Conservation (phyloP, 495 filamentous ascomycete species). For the Apodospora peruviana region DNA sequence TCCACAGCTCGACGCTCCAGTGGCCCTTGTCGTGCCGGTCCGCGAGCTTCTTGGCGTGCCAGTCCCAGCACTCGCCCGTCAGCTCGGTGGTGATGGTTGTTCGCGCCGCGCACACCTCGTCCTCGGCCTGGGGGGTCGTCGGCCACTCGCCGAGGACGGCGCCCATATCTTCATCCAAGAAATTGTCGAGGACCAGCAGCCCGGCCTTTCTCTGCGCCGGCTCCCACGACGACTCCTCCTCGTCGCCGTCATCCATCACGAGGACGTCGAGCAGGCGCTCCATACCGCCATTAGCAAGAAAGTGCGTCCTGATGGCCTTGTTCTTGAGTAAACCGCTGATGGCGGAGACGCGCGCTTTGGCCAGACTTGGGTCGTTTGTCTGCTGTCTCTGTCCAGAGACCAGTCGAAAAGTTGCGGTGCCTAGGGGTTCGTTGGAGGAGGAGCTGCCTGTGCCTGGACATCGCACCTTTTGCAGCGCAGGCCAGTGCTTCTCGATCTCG, state of each 20-base stretch:
- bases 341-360: slow-evolving; percentile 33
- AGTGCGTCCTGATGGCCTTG: slow-evolving; percentile 40
- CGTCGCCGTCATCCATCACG: slow-evolving; percentile 15
- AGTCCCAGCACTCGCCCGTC: slow-evolving; percentile 34
- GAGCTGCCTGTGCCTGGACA: too few species aligned
- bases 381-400: slow-evolving; percentile 18
- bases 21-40: slow-evolving; percentile 14
- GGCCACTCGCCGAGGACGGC: slow-evolving; percentile 47
- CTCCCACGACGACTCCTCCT: slow-evolving; percentile 29
- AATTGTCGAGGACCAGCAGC: slow-evolving; percentile 52
- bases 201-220: slow-evolving; percentile 37
- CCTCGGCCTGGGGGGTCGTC: slow-evolving; percentile 9
- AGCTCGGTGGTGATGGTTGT: slow-evolving; percentile 1
- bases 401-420: slow-evolving; percentile 18
- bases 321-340: slow-evolving; percentile 40
- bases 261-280: slow-evolving; percentile 42
- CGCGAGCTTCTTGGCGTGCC: slow-evolving; percentile 25
- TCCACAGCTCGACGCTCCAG: slow-evolving; percentile 27
- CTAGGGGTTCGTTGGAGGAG: slow-evolving; percentile 2
- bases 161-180: slow-evolving; percentile 55
- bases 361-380: slow-evolving; percentile 16
- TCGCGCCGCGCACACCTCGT: slow-evolving; percentile 19
- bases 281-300: slow-evolving; percentile 44
- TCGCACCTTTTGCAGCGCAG: slow-evolving; percentile 20
- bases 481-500: slow-evolving; percentile 39